These are phyloP conservation scores for Debaryomyces tyrocola DNA, from an alignment of 805 yeast genomes.

Conservation along the genomic window DNA sequence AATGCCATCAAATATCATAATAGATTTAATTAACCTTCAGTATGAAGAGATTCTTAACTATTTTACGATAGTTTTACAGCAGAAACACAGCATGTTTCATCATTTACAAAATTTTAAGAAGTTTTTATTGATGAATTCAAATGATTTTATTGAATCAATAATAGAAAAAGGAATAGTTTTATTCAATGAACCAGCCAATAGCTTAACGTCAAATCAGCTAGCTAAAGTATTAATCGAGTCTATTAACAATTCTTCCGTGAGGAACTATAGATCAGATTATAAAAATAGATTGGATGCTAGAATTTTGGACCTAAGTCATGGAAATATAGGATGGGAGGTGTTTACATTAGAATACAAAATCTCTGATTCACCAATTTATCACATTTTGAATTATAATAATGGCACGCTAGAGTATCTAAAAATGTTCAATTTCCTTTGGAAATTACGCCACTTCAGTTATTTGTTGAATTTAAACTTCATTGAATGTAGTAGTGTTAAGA, in stretches of 20 bases:
- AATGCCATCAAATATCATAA: slow-evolving; percentile 34
- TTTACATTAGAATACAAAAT: slow-evolving; percentile 80
- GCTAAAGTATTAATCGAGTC: slow-evolving; percentile 67
- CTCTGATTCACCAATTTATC: slow-evolving; percentile 53
- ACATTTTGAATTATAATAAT: slow-evolving; percentile 26
- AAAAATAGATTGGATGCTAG: slow-evolving; percentile 75
- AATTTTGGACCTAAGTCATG: slow-evolving; percentile 67
- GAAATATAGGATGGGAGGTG: slow-evolving; percentile 83
- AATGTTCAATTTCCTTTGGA: slow-evolving; percentile 85
- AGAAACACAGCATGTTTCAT: slow-evolving; percentile 46
- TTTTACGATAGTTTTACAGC: slow-evolving; percentile 49
- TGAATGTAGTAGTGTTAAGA: slow-evolving; percentile 25
- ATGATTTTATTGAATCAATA: slow-evolving; percentile 78
- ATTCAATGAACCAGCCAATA: slow-evolving; percentile 61
- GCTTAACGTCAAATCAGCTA: slow-evolving; percentile 63
- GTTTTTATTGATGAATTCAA: slow-evolving; percentile 67
- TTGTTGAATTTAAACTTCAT: slow-evolving; percentile 41
- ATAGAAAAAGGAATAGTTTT: slow-evolving; percentile 53
- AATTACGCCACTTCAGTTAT: slow-evolving; percentile 61
- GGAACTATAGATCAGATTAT: slow-evolving; percentile 37
- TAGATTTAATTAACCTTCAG: slow-evolving; percentile 37
- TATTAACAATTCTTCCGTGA: slow-evolving; percentile 52
- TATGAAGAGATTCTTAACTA: slow-evolving; percentile 54
- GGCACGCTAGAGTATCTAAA: slow-evolving; percentile 58
- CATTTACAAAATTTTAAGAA: slow-evolving; percentile 66